Conservation (phyloP, 208 protist genomes). For the Leishmania gerbilli region DNA sequence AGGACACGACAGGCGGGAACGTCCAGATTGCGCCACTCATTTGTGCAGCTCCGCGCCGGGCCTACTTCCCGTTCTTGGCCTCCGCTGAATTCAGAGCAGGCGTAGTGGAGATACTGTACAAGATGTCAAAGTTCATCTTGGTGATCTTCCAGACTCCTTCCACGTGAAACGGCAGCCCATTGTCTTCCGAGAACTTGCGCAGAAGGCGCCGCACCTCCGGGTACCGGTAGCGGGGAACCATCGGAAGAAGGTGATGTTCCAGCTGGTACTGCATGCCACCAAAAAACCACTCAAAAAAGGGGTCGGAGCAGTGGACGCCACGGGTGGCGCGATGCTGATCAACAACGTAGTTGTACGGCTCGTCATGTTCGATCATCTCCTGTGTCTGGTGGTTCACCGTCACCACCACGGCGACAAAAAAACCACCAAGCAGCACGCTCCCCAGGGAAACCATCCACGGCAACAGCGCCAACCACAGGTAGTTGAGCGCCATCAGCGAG, state of each 20-base stretch:
- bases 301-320: conserved; percentile 68
- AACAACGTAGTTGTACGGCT: conserved; percentile 76
- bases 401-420: conserved; percentile 75
- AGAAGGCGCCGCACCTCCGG: conserved; percentile 54
- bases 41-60: background rate
- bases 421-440: conserved; percentile 71
- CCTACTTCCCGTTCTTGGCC: conserved; percentile 12
- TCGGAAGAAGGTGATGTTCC: conserved; percentile 84
- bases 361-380: conserved; percentile 75
- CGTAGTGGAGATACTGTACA: conserved; percentile 35
- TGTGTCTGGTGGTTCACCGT: conserved; percentile 84
- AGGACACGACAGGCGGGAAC: background rate
- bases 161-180: conserved; percentile 71
- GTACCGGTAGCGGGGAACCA: conserved; percentile 75
- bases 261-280: conserved; percentile 89
- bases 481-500: conserved; percentile 63
- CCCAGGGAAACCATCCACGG: conserved; percentile 68
- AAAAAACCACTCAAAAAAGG: conserved; percentile 84
- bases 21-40: background rate
- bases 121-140: conserved; percentile 74
- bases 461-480: conserved; percentile 65
- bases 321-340: conserved; percentile 79
- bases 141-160: conserved; percentile 60
- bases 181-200: conserved; percentile 79
- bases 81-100: conserved; percentile 23